phyloP scores from a whole-genome alignment of 306 rosid species.

The Malus sylvestris region DNA sequence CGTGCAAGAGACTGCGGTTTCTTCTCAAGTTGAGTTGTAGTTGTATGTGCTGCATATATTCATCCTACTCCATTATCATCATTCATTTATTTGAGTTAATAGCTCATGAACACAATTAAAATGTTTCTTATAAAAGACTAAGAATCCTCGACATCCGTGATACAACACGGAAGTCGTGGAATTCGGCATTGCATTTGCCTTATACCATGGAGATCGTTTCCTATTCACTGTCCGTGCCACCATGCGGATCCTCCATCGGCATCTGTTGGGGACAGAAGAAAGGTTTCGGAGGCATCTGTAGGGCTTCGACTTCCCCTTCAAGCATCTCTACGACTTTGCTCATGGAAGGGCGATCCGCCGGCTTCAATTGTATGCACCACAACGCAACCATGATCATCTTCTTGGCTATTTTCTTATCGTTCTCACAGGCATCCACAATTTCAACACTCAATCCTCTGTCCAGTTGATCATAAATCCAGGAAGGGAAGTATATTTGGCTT shows the following conservation, averaged over 20 bases:
- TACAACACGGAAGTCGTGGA: not conserved
- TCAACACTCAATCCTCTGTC: not conserved
- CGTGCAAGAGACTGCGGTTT: not conserved
- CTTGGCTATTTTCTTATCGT: not conserved
- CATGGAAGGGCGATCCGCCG: conserved; percentile 28
- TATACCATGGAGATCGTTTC: not conserved
- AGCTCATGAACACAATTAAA: not conserved
- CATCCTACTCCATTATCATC: not conserved
- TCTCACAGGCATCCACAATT: not conserved
- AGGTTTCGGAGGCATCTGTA: conserved; percentile 31
- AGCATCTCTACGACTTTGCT: conserved; percentile 23
- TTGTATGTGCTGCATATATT: not conserved
- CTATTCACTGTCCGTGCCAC: not conserved
- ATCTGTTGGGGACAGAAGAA: not conserved
- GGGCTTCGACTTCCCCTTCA: conserved; percentile 4
- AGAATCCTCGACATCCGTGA: not conserved
- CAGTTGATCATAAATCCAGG: not conserved
- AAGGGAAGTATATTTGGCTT: conserved; percentile 9
- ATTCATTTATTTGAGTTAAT: not conserved
- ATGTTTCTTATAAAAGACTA: not conserved
- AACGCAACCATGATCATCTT: conserved; percentile 25
- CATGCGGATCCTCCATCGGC: not conserved
- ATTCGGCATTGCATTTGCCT: not conserved
- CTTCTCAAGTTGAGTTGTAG: not conserved
- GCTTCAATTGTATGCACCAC: conserved; percentile 36